Percentiles rank a stretch among this genome's conserved stretches.
These are phyloP conservation scores for Fennellomyces sp. DNA, from an alignment of 371 early-diverging fungal genomes.

Conservation along the genomic window DNA sequence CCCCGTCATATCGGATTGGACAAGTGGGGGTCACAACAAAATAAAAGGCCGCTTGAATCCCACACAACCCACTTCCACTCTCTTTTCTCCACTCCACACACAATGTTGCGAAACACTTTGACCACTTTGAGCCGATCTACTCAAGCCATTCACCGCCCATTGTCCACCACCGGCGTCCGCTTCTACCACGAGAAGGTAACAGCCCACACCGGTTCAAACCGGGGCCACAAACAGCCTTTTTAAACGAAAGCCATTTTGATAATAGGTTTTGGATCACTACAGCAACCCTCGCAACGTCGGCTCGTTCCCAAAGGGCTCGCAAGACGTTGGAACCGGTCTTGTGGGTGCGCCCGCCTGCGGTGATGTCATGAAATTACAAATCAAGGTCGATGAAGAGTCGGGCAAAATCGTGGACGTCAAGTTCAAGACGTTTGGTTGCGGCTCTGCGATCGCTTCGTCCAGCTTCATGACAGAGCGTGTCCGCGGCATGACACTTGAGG, in stretches of 20 bases:
- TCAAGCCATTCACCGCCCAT: constrained; percentile 16
- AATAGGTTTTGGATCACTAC: constrained; percentile 89
- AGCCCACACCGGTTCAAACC: too few species aligned
- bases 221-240: too few species aligned
- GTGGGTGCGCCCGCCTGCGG: constrained; percentile 99
- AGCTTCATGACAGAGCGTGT: constrained; percentile 94
- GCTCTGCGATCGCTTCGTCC: constrained; percentile 96
- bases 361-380: constrained; percentile 99
- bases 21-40: too few species aligned
- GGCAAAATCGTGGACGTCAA: constrained; percentile 95
- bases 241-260: background rate
- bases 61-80: too few species aligned
- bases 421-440: constrained; percentile 99
- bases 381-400: constrained; percentile 88
- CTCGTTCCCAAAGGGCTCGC: constrained; percentile 82
- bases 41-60: too few species aligned
- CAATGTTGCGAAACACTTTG: constrained; percentile 24
- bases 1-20: too few species aligned
- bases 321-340: constrained; percentile 95
- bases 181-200: constrained; percentile 26
- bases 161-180: constrained; percentile 12
- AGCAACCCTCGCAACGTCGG: constrained; percentile 97
- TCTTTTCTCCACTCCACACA: too few species aligned
- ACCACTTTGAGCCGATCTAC: constrained; percentile 18
- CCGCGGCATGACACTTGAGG: constrained; percentile 89